Percentiles rank a stretch among this genome's conserved stretches.
These are phyloP conservation scores for Halteria grandinella DNA, from an alignment of 73 alveolate species.

Conservation along the genomic window DNA sequence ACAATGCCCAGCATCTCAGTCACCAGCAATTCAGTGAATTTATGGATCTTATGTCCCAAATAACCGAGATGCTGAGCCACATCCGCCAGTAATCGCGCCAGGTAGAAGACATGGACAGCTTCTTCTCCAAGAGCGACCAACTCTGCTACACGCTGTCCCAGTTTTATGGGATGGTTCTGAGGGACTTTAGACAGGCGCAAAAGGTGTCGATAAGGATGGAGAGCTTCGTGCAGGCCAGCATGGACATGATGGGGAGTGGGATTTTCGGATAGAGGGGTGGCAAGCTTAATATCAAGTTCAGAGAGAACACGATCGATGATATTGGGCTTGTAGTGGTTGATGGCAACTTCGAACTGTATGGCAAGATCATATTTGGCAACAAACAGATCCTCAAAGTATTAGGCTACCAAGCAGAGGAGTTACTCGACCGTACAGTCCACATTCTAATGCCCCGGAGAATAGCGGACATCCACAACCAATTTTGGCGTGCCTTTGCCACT, in stretches of 20 bases:
- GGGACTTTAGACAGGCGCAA: conserved; percentile 11
- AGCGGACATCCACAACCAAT: conserved; percentile 32
- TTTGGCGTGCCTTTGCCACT: conserved; percentile 27
- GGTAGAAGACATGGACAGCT: conserved; percentile 6
- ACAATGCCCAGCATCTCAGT: neutral
- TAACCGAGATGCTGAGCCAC: neutral
- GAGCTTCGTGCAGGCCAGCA: too few species aligned
- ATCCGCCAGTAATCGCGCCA: neutral
- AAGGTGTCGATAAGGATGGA: conserved; percentile 6
- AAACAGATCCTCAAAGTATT: conserved; percentile 15
- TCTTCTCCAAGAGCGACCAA: neutral
- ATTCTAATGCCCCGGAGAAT: conserved; percentile 16
- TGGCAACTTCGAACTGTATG: conserved; percentile 34
- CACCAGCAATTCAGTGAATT: conserved; percentile 3
- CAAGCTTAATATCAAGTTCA: neutral
- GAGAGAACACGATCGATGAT: conserved; percentile 15
- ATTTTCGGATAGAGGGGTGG: neutral
- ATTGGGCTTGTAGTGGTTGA: conserved; percentile 29
- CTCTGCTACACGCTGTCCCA: conserved; percentile 4
- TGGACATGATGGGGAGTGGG: too few species aligned
- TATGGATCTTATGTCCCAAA: neutral
- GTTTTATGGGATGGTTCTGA: conserved; percentile 11
- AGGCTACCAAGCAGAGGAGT: conserved; percentile 11
- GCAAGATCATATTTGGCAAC: conserved; percentile 21
- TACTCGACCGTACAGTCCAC: neutral